A percentile compares a stretch with the other conserved stretches of the same genome.
Conservation (phyloP, 805 yeast genomes). For the Candida cerambycidarum region DNA sequence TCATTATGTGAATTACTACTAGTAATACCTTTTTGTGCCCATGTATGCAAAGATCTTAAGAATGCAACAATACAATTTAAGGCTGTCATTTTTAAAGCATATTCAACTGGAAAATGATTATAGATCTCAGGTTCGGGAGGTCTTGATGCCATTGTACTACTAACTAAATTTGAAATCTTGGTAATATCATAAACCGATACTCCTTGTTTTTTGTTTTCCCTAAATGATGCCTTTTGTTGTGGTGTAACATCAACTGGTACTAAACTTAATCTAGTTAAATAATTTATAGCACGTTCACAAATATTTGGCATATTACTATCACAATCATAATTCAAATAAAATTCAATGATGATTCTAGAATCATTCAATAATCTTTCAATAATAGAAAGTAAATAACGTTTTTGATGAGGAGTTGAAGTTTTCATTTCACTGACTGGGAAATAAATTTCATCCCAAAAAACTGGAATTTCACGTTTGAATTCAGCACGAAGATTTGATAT, state of each 20-base stretch:
- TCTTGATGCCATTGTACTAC: slow-evolving; percentile 57
- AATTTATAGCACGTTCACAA: slow-evolving; percentile 79
- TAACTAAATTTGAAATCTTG: slow-evolving; percentile 74
- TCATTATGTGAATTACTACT: slow-evolving; percentile 1
- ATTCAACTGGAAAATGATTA: slow-evolving; percentile 68
- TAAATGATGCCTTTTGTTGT: slow-evolving; percentile 55
- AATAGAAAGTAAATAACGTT: slow-evolving; percentile 79
- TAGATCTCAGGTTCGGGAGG: slow-evolving; percentile 58
- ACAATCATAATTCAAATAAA: slow-evolving; percentile 94
- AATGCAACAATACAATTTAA: slow-evolving; percentile 79
- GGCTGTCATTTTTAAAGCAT: slow-evolving; percentile 79
- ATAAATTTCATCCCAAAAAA: slow-evolving; percentile 87
- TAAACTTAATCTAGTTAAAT: slow-evolving; percentile 69
- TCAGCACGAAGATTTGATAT: slow-evolving; percentile 80
- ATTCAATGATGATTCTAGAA: slow-evolving; percentile 87
- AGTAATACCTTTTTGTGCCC: slow-evolving; percentile 69
- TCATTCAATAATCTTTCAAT: slow-evolving; percentile 81
- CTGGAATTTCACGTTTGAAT: slow-evolving; percentile 91
- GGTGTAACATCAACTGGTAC: slow-evolving; percentile 71
- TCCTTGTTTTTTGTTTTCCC: slow-evolving; percentile 46
- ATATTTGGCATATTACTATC: slow-evolving; percentile 78
- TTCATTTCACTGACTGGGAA: slow-evolving; percentile 92
- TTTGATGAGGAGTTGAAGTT: slow-evolving; percentile 89
- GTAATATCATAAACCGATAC: slow-evolving; percentile 72
- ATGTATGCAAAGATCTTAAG: slow-evolving; percentile 73